phyloP scores from a whole-genome alignment of 2,329 filamentous ascomycete genomes.

The Aureobasidium pullulans region DNA sequence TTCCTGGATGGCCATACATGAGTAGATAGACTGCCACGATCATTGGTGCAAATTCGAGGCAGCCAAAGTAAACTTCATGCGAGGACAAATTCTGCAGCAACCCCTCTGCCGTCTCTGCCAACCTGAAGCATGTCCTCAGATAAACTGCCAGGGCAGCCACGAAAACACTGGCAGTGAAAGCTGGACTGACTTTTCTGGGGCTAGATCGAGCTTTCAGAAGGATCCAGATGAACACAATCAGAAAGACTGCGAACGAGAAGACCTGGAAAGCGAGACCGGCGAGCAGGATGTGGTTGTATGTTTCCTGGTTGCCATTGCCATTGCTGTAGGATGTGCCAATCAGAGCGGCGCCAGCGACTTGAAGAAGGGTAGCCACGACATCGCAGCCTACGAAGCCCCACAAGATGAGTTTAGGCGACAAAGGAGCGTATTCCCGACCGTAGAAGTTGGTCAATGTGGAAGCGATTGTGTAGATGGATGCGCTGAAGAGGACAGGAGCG shows the following conservation, averaged over 20 bases:
- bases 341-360: conserved; percentile 48
- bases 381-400: conserved; percentile 50
- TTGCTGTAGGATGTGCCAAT: conserved; percentile 46
- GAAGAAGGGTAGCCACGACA: conserved; percentile 46
- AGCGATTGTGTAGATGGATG: conserved; percentile 49
- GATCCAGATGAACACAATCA: conserved; percentile 20
- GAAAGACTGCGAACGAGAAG: conserved; percentile 44
- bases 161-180: conserved; percentile 38
- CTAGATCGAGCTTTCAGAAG: neutral
- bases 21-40: conserved; percentile 43
- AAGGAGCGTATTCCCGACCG: conserved; percentile 36
- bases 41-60: conserved; percentile 49
- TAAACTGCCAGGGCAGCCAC: conserved; percentile 44
- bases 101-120: conserved; percentile 49
- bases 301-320: conserved; percentile 40
- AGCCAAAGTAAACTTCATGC: conserved; percentile 48
- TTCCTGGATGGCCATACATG: conserved; percentile 39
- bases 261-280: conserved; percentile 50
- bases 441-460: conserved; percentile 43
- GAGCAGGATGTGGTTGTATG: conserved; percentile 49
- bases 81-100: conserved; percentile 39
- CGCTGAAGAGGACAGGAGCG: conserved; percentile 51
- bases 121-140: conserved; percentile 46
- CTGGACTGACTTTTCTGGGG: conserved; percentile 18
- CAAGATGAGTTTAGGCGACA: conserved; percentile 42